Conservation (phyloP, 345 rosid species). For the Dovyalis caffra region DNA sequence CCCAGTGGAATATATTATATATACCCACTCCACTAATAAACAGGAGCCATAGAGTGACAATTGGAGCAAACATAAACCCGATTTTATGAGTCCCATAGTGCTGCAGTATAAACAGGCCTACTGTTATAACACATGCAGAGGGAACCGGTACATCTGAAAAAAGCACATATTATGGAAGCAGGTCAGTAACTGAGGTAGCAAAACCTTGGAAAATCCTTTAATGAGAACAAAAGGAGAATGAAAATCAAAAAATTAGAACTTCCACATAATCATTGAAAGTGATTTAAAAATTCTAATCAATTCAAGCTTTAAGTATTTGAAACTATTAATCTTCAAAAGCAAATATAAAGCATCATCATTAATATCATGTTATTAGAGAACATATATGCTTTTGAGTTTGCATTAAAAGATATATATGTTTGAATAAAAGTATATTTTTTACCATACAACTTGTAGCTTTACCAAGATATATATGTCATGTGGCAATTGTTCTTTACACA, state of each 20-base stretch:
- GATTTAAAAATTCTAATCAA: not conserved
- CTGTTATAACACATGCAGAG: constrained; percentile 50
- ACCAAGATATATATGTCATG: not conserved
- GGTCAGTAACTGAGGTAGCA: not conserved
- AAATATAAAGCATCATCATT: not conserved
- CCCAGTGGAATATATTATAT: constrained; percentile 37
- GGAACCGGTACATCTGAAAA: constrained; percentile 56
- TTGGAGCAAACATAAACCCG: constrained; percentile 54
- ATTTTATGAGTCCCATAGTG: constrained; percentile 48
- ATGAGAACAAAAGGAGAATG: not conserved
- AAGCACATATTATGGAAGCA: not conserved
- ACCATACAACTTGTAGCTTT: not conserved
- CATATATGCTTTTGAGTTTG: too few species aligned
- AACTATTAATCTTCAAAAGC: not conserved
- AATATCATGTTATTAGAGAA: not conserved
- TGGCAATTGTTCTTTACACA: not conserved
- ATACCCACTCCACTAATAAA: constrained; percentile 51
- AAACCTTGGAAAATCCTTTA: not conserved
- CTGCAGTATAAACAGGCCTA: constrained; percentile 60
- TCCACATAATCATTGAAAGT: not conserved
- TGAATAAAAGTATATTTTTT: too few species aligned
- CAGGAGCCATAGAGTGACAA: constrained; percentile 52
- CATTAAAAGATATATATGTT: too few species aligned
- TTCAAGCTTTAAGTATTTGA: not conserved
- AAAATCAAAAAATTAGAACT: not conserved